Conservation (phyloP, 345 rosid genomes). For the Limnanthes douglasii region DNA sequence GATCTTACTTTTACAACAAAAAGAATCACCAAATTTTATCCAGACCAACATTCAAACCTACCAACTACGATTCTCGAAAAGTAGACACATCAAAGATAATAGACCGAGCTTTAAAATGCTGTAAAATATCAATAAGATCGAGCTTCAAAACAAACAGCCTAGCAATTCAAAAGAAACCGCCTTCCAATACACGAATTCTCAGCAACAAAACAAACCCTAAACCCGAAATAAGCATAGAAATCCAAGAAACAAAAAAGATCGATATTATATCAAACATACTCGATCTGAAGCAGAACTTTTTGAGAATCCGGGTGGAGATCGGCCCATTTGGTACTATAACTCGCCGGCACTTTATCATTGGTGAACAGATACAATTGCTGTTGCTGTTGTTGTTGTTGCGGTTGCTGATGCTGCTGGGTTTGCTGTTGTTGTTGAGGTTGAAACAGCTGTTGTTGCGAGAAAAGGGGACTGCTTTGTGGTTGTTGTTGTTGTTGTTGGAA, state of each 20-base stretch:
- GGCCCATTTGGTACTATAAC: conserved; percentile 81
- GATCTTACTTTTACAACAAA: no score
- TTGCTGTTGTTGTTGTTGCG: conserved; percentile 28
- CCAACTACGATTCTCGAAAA: no score
- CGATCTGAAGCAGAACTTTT: conserved; percentile 67
- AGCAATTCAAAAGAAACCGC: background rate
- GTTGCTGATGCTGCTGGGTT: conserved; percentile 22
- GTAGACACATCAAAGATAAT: no score
- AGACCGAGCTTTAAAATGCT: no score
- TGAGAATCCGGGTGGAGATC: conserved; percentile 96
- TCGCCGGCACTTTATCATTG: conserved; percentile 80
- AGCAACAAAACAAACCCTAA: background rate
- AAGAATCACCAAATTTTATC: no score
- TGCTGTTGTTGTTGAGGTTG: conserved; percentile 20
- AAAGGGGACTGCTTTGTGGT: conserved; percentile 2
- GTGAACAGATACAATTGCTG: conserved; percentile 68
- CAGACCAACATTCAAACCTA: no score
- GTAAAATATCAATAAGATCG: no score
- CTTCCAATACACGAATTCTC: no score
- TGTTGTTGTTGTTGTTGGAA: conserved; percentile 10
- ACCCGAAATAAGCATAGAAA: background rate
- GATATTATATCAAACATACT: conserved; percentile 34
- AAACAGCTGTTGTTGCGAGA: conserved; percentile 12
- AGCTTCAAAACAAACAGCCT: no score
- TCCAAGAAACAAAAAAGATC: background rate